Evolutionary conservation across 306 rosid species (phyloP).

Genomic region (Medicago arabica): DNA sequence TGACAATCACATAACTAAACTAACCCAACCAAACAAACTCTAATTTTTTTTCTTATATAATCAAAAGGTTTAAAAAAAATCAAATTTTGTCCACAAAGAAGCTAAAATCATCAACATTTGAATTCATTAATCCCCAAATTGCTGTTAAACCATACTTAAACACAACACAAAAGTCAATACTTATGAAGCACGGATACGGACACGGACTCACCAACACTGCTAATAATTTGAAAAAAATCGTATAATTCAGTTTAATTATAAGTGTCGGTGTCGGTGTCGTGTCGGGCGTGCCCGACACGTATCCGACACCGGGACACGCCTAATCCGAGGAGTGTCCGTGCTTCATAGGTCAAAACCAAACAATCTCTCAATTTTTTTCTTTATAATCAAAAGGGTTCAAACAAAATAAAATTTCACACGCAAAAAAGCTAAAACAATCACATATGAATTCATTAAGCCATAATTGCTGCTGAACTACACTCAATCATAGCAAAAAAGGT

Average conservation of each 20-base stretch:
- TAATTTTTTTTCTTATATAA: background rate
- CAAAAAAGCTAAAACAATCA: too few species aligned
- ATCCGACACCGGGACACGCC: too few species aligned
- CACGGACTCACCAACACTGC: too few species aligned
- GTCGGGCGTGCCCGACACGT: too few species aligned
- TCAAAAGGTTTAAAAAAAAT: slow-evolving; percentile 23
- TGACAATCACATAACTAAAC: background rate
- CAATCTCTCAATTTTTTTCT: background rate
- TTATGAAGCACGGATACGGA: too few species aligned
- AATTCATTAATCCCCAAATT: background rate
- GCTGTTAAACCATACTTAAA: too few species aligned
- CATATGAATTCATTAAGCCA: background rate
- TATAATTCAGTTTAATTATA: too few species aligned
- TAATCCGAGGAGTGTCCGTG: too few species aligned
- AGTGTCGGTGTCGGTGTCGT: too few species aligned
- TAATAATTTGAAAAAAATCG: too few species aligned
- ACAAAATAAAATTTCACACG: background rate
- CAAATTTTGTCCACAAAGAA: background rate
- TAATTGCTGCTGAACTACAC: background rate
- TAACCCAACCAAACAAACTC: slow-evolving; percentile 4
- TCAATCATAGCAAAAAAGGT: slow-evolving; percentile 3
- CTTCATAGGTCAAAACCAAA: background rate
- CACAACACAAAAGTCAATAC: background rate
- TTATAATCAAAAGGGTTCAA: slow-evolving; percentile 11
- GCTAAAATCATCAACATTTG: slow-evolving; percentile 2